These are phyloP conservation scores for Aureobasidium sp. DNA, from an alignment of 2,329 filamentous ascomycete genomes.

Conservation along the genomic window DNA sequence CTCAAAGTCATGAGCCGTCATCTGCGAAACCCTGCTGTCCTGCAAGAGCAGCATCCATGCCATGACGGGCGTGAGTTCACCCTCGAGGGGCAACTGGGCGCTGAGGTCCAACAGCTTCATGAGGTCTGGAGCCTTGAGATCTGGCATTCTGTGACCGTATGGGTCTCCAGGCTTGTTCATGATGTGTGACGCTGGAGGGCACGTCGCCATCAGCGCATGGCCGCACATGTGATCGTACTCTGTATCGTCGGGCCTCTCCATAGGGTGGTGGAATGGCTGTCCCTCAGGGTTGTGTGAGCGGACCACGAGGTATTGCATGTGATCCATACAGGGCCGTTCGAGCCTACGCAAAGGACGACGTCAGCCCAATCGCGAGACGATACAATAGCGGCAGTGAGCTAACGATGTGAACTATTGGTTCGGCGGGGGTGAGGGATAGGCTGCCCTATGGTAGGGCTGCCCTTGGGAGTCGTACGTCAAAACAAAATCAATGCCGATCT, in stretches of 20 bases:
- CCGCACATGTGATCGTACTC: slow-evolving; percentile 59
- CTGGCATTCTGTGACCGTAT: slow-evolving; percentile 66
- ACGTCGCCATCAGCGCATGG: slow-evolving; percentile 88
- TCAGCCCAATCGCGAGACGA: slow-evolving; percentile 12
- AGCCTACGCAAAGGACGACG: slow-evolving; percentile 45
- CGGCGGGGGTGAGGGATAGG: slow-evolving; percentile 56
- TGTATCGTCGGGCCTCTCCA: slow-evolving; percentile 38
- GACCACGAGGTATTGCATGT: slow-evolving; percentile 70
- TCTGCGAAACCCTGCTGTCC: slow-evolving; percentile 58
- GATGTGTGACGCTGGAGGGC: slow-evolving; percentile 63
- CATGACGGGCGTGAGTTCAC: slow-evolving; percentile 92
- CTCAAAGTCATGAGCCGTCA: slow-evolving; percentile 61
- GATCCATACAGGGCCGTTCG: slow-evolving; percentile 88
- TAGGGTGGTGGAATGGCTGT: slow-evolving; percentile 26
- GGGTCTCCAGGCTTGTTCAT: slow-evolving; percentile 44
- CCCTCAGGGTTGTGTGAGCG: slow-evolving; percentile 39
- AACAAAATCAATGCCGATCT: slow-evolving; percentile 82
- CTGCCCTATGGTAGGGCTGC: slow-evolving; percentile 20
- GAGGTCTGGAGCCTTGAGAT: slow-evolving; percentile 67
- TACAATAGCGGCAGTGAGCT: not conserved
- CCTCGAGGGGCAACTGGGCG: slow-evolving; percentile 63
- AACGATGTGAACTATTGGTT: slow-evolving; percentile 32
- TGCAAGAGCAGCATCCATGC: slow-evolving; percentile 76
- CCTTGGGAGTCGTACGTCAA: slow-evolving; percentile 62
- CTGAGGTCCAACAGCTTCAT: slow-evolving; percentile 77